phyloP scores from a whole-genome alignment of 2,329 filamentous ascomycete species.

The Cladosporium colombiae region DNA sequence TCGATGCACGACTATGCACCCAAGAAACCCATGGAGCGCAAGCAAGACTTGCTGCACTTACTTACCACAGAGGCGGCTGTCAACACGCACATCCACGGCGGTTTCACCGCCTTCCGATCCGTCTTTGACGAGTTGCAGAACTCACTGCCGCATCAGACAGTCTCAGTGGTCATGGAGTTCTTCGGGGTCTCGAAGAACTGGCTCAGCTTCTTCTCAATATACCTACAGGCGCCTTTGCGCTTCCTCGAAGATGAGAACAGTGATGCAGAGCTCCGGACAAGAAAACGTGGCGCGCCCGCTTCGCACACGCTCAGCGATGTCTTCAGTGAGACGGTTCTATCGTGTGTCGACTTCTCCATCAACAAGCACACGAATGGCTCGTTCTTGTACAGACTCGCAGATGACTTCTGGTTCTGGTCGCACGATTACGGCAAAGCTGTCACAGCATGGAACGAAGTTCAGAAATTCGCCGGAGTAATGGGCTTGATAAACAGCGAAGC shows the following conservation, averaged over 20 bases:
- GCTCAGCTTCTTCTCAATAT: slow-evolving; percentile 60
- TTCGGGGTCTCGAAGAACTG: slow-evolving; percentile 60
- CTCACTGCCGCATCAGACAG: slow-evolving; percentile 60
- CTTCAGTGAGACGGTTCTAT: slow-evolving; percentile 62
- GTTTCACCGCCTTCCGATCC: slow-evolving; percentile 57
- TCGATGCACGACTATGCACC: slow-evolving; percentile 38
- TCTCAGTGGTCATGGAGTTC: slow-evolving; percentile 59
- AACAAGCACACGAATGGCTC: slow-evolving; percentile 58
- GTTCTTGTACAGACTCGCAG: slow-evolving; percentile 62
- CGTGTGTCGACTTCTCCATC: slow-evolving; percentile 66
- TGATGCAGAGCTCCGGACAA: slow-evolving; percentile 41
- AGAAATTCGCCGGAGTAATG: slow-evolving; percentile 47
- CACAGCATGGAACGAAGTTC: slow-evolving; percentile 61
- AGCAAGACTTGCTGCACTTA: slow-evolving; percentile 59
- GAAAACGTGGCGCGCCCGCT: slow-evolving; percentile 61
- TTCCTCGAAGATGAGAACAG: slow-evolving; percentile 55
- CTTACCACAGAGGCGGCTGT: slow-evolving; percentile 58
- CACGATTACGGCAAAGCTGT: slow-evolving; percentile 52
- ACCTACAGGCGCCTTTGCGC: slow-evolving; percentile 60
- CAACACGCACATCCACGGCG: slow-evolving; percentile 48
- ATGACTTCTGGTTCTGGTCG: slow-evolving; percentile 69
- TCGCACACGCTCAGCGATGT: slow-evolving; percentile 61
- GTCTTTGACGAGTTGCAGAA: slow-evolving; percentile 62
- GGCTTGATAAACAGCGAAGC: background rate
- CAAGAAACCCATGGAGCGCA: slow-evolving; percentile 51